Percentiles rank a stretch among this genome's conserved stretches.
These are phyloP conservation scores for Stachybotrys echinatus DNA, from an alignment of 2,329 filamentous ascomycete species.

Conservation along the genomic window DNA sequence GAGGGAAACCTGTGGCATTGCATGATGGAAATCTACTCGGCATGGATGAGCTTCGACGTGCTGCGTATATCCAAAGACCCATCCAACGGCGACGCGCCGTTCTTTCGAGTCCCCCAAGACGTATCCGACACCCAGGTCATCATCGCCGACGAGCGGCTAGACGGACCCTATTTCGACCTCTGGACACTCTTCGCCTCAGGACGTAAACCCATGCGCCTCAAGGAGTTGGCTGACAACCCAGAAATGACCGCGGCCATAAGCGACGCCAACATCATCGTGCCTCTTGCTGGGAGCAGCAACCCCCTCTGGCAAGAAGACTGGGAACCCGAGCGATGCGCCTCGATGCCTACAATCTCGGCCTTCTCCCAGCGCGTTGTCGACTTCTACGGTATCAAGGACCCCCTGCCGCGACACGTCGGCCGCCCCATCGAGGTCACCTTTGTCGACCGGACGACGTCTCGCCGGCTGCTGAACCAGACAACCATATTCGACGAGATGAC, in stretches of 20 bases:
- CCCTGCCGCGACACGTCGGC: conserved; percentile 6
- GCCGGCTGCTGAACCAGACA: conserved; percentile 22
- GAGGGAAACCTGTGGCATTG: conserved; percentile 26
- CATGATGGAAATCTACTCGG: conserved; percentile 27
- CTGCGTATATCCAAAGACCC: conserved; percentile 18
- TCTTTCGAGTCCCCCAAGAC: conserved; percentile 13
- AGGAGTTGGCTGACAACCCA: conserved; percentile 10
- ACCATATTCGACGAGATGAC: conserved; percentile 12
- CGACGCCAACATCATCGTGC: conserved; percentile 28
- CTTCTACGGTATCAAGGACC: conserved; percentile 17
- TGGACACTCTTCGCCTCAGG: conserved; percentile 29
- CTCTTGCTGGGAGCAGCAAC: conserved; percentile 33
- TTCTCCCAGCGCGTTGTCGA: conserved; percentile 18
- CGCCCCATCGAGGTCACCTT: conserved; percentile 22
- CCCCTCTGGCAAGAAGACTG: conserved; percentile 37
- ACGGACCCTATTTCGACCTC: conserved; percentile 30
- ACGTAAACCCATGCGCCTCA: conserved; percentile 20
- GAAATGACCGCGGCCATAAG: conserved; percentile 4
- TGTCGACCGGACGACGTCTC: conserved; percentile 24
- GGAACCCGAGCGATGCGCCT: conserved; percentile 22
- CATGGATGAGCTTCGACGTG: conserved; percentile 25
- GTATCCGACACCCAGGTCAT: conserved; percentile 24
- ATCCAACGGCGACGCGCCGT: conserved; percentile 5
- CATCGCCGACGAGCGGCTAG: conserved; percentile 24
- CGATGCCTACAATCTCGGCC: neutral